phyloP scores from a whole-genome alignment of 2,329 filamentous ascomycete genomes.

The Aspergillus ustus region DNA sequence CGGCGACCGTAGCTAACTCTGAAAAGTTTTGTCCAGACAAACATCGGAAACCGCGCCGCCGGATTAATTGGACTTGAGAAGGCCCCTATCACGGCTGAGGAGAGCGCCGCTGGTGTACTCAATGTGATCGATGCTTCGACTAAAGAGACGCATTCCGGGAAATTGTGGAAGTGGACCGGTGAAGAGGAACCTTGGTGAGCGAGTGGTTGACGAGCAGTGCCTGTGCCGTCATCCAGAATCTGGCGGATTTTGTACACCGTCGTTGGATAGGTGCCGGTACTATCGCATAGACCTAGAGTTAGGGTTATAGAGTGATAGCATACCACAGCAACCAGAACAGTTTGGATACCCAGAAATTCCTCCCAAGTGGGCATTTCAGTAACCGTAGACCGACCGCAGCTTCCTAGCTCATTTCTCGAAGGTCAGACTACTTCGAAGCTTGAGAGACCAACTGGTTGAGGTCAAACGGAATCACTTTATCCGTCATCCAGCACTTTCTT shows the following conservation, averaged over 20 bases:
- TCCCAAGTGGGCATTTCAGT: not conserved
- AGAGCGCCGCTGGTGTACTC: slow-evolving; percentile 25
- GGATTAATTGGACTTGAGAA: slow-evolving; percentile 21
- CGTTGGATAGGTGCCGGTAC: not conserved
- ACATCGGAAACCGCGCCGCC: slow-evolving; percentile 28
- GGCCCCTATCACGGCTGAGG: slow-evolving; percentile 26
- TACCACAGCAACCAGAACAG: not conserved
- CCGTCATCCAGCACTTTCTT: slow-evolving; percentile 1
- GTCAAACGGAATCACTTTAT: slow-evolving; percentile 5
- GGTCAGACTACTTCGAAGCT: not conserved
- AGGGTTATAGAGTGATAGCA: not conserved
- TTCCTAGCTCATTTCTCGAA: not conserved
- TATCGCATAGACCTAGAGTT: not conserved
- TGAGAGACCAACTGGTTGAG: not conserved
- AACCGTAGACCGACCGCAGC: not conserved
- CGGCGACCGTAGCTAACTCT: not conserved
- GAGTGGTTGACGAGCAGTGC: not conserved
- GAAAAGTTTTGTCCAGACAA: slow-evolving; percentile 30
- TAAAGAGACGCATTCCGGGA: slow-evolving; percentile 23
- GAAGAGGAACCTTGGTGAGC: slow-evolving; percentile 27
- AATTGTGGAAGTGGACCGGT: slow-evolving; percentile 27
- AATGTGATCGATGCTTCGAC: slow-evolving; percentile 24
- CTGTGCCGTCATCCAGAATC: not conserved
- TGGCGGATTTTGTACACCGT: not conserved
- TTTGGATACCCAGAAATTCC: not conserved